A percentile compares a stretch with the other conserved stretches of the same genome.
Conservation (phyloP, 768 basidiomycete species). For the Tricholoma furcatifolium region DNA sequence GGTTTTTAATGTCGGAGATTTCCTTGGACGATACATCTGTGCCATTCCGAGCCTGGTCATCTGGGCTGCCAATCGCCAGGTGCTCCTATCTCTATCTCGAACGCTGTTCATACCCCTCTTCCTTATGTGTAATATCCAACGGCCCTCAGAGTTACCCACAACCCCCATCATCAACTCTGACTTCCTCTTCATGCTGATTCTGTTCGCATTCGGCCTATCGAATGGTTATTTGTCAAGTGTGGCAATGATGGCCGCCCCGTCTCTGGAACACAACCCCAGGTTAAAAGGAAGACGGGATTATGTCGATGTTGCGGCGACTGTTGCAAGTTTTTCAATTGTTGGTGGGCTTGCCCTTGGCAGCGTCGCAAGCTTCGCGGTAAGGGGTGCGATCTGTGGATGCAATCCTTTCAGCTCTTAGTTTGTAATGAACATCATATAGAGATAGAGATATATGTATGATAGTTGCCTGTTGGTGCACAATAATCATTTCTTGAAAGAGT, state of each 20-base stretch:
- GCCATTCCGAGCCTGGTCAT: constrained; percentile 63
- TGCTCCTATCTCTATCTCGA: constrained; percentile 64
- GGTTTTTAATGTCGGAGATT: constrained; percentile 71
- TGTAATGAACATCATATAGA: not conserved
- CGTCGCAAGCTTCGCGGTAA: constrained; percentile 77
- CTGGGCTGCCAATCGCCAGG: constrained; percentile 65
- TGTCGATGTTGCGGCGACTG: constrained; percentile 83
- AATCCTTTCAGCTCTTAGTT: constrained; percentile 56
- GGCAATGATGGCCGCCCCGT: constrained; percentile 83
- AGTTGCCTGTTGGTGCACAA: not conserved
- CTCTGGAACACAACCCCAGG: constrained; percentile 74
- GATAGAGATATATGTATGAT: not conserved
- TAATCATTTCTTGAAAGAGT: too few relatives aligned
- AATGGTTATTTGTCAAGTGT: constrained; percentile 82
- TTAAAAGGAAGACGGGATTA: constrained; percentile 71
- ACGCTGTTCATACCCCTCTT: constrained; percentile 85
- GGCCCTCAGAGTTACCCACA: constrained; percentile 29
- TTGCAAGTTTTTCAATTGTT: constrained; percentile 77
- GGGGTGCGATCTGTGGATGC: constrained; percentile 65
- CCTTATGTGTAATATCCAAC: constrained; percentile 84
- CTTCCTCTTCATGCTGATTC: constrained; percentile 67
- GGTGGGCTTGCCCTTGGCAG: constrained; percentile 79
- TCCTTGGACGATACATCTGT: constrained; percentile 67
- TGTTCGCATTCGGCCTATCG: constrained; percentile 73
- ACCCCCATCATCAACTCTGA: constrained; percentile 75